Conservation (phyloP, 73 alveolate species). For the Breviolum minutum region DNA sequence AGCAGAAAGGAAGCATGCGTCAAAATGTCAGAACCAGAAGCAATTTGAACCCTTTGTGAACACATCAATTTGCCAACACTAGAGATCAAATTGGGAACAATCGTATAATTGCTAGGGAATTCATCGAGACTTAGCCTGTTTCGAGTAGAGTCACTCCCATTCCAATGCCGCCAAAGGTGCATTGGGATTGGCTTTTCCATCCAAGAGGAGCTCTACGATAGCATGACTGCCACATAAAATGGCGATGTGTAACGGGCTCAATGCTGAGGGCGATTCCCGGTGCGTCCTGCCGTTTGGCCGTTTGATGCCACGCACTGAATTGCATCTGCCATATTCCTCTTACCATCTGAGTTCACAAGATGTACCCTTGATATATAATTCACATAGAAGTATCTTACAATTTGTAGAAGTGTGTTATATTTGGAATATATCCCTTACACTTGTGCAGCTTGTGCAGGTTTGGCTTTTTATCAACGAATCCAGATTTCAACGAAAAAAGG, state of each 20-base stretch:
- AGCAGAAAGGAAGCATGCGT: neutral
- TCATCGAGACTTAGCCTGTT: no score
- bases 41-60: neutral
- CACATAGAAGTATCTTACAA: neutral
- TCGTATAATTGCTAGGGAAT: no score
- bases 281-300: conserved; percentile 43
- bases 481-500: neutral
- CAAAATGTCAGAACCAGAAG: neutral
- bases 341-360: no score
- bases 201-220: conserved; percentile 88
- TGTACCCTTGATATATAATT: neutral
- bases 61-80: no score
- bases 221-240: conserved; percentile 62
- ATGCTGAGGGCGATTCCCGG: conserved; percentile 76
- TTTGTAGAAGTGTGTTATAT: neutral
- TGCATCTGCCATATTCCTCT: neutral
- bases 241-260: conserved; percentile 92
- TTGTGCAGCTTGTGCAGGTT: neutral
- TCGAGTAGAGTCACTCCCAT: no score
- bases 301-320: neutral
- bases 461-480: neutral
- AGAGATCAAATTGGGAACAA: no score
- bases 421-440: neutral
- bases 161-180: neutral
- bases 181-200: conserved; percentile 81